phyloP scores from a whole-genome alignment of 371 early-diverging fungal species.

The Rhizopus stolonifer region DNA sequence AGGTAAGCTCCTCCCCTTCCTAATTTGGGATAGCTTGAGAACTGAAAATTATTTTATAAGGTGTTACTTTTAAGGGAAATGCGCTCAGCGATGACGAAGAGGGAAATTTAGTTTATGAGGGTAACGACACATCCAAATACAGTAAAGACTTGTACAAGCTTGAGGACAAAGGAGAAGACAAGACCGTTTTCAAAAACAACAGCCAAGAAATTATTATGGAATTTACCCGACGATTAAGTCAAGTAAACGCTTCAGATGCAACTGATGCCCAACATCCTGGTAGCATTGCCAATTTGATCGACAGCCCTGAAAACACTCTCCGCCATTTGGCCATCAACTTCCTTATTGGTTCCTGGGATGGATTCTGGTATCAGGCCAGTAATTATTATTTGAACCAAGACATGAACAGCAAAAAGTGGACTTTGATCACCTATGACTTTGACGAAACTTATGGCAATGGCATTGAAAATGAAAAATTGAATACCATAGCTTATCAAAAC shows the following conservation, averaged over 20 bases:
- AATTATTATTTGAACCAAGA: slow-evolving; percentile 58
- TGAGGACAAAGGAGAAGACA: slow-evolving; percentile 31
- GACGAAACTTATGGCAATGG: slow-evolving; percentile 58
- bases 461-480: slow-evolving; percentile 26
- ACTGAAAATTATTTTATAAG: too few species aligned
- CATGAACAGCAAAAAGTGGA: slow-evolving; percentile 45
- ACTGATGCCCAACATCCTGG: slow-evolving; percentile 37
- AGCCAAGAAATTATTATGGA: slow-evolving; percentile 25
- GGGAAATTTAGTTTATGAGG: slow-evolving; percentile 42
- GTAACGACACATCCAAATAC: slow-evolving; percentile 34
- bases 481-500: slow-evolving; percentile 39
- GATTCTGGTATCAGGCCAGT: slow-evolving; percentile 51
- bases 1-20: too few species aligned
- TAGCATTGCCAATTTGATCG: slow-evolving; percentile 38
- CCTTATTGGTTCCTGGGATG: slow-evolving; percentile 52
- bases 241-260: slow-evolving; percentile 30
- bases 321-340: slow-evolving; percentile 50
- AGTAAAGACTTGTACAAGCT: slow-evolving; percentile 46
- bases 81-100: slow-evolving; percentile 24
- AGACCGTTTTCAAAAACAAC: slow-evolving; percentile 20
- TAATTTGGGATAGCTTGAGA: too few species aligned
- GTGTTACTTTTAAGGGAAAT: slow-evolving; percentile 45
- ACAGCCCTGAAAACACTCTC: slow-evolving; percentile 37
- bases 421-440: slow-evolving; percentile 54
- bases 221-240: slow-evolving; percentile 28